phyloP scores from a whole-genome alignment of 768 basidiomycete species.

The Rossbeevera mucosa region DNA sequence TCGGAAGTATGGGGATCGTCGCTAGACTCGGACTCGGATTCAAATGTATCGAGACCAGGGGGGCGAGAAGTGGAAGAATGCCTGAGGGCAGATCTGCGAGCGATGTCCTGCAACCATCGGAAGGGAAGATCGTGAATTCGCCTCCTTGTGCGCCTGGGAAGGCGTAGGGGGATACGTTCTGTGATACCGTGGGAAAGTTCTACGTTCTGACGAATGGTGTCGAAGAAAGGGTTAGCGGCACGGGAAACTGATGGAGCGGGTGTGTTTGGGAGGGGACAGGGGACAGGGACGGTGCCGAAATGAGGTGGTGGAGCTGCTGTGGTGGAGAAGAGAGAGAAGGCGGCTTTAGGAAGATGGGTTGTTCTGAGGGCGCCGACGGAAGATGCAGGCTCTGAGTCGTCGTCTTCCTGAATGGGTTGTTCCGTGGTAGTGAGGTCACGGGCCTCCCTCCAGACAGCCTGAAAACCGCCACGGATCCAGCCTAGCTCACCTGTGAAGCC shows the following conservation, averaged over 20 bases:
- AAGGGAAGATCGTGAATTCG: constrained; percentile 76
- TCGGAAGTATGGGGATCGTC: constrained; percentile 32
- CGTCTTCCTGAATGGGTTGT: constrained; percentile 46
- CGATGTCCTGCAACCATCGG: constrained; percentile 72
- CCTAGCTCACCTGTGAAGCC: constrained; percentile 58
- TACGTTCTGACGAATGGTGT: constrained; percentile 83
- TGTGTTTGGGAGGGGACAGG: constrained; percentile 8
- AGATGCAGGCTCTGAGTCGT: constrained; percentile 38
- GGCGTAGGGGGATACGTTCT: constrained; percentile 74
- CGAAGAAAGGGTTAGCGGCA: constrained; percentile 84
- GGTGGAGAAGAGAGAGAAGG: constrained; percentile 53
- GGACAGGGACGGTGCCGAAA: constrained; percentile 2
- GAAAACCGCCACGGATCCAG: constrained; percentile 84
- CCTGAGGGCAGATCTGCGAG: constrained; percentile 41
- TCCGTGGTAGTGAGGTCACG: constrained; percentile 50
- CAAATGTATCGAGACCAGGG: constrained; percentile 15
- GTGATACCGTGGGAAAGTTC: constrained; percentile 74
- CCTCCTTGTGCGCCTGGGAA: constrained; percentile 45
- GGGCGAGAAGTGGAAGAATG: constrained; percentile 9
- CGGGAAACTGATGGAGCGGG: constrained; percentile 22
- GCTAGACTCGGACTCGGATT: constrained; percentile 33
- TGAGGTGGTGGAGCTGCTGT: constrained; percentile 23
- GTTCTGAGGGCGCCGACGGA: constrained; percentile 41
- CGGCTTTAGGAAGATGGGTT: constrained; percentile 56
- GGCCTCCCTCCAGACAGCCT: constrained; percentile 55